Evolutionary conservation across 345 rosid species (phyloP), one percentile per base, ranked within the genome.

Genomic region (Eucalyptus pauciflora): DNA sequence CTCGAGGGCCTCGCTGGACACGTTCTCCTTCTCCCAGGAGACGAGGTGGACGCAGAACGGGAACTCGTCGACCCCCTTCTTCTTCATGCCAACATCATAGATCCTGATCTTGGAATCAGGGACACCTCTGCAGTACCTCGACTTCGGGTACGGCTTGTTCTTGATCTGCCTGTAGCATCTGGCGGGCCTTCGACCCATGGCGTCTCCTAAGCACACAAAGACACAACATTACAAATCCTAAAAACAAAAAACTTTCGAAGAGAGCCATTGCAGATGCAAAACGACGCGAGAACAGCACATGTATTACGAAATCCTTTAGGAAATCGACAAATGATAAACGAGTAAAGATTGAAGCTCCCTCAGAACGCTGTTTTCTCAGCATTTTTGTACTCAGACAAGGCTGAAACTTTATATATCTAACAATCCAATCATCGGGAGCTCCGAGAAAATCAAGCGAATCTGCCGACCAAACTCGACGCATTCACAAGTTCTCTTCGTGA

Each of bases 41-140:
- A 88, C 91, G 9, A 87, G 88, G 86, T 87, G 91, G 48, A 90
- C 92, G 11, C 76, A 90, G 46, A 86, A 87, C 1, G 89, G 88
- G 67, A 88, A 91, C 87, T 79, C 92, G 25, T 88, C 88, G 4
- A 88, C 91, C 41, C 90, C 92, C 64, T 87, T 91, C 87, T 88
- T 89, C 60, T 88, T 90, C 91, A 89, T 89, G 4, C 88, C 92
- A 49, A 88, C 89, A 85, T 90, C 91, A 10, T 92, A 89, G 31
- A 91, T 88, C 79, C 89, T 87, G 89, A 90, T 91, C 88, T 91
- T 91, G 41, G 91, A 58, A 86, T 86, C 89, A 37, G 92, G 90
- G 85, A 89, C 88, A 85, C 92, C 90, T n/a, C 91, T 83, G 87
- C 89, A 89, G 51, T 86, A 90, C 87, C 91, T 58, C 14, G 91